Base-by-base conservation (phyloP, 129 eudicot species). In the sunflower (Helianthus annuus) region DNA sequence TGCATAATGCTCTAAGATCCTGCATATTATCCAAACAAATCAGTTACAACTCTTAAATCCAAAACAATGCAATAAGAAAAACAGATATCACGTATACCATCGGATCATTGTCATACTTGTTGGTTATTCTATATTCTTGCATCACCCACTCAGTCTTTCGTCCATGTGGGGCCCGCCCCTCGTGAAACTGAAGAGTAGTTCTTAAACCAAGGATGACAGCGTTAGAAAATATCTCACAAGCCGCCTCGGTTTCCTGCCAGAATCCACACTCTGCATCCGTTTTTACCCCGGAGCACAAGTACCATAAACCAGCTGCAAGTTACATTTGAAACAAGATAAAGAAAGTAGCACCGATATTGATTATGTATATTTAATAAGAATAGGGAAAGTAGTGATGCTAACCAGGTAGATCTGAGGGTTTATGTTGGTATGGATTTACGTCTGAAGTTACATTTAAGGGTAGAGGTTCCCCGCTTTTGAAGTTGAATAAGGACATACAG, bases 301-400 rank as follows among this genome's bases (percentile, higher is more conserved):
- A 91, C 90, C 92, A 87, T 66, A 86, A 36, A 17, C 82, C 91
- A 40, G 57, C 93, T 91, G 89, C 85, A 82, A 70, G 34, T 55
- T 15, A 45, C 10, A 10, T 0, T 51, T 4, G 56, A 16, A 32
- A 44, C n/a, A 58, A 0, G 9, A 4, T 3, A 22, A 0, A 7
- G 53, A 22, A 0, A 7, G 53, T 24, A 9, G 42, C 1, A 58
- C 45, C 45, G 46, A 42, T n/a, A 11, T 58, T 44, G 58, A 57
- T 27, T 45, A 32, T 61, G 6, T 61, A 6, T 39, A 39, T 39
- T 39, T 39, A 39, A 39, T 39, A 6, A 39, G 9, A 39, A 39
- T 1, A 7, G 8, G 5, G 1, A 39, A 6, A 5, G 8, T 39
- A 39, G 1, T 39, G 45, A 39, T 17, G 66, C 85, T 71, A 8